phyloP scores from a whole-genome alignment of 2,329 filamentous ascomycete genomes.

The Raffaelea albimanens region DNA sequence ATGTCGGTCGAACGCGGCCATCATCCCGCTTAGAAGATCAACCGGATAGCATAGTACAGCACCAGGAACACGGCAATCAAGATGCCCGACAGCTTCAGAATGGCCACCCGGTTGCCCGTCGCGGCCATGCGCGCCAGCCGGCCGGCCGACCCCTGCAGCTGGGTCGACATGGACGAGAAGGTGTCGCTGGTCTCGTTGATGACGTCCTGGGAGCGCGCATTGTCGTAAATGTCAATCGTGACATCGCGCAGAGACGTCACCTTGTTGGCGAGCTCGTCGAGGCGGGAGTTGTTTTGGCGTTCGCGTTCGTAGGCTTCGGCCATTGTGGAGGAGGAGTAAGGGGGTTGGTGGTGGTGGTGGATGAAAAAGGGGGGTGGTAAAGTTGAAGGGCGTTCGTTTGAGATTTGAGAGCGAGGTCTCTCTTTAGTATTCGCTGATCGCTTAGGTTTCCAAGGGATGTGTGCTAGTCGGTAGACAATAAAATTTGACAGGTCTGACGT shows the following conservation, averaged over 20 bases:
- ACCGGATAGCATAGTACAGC: conserved; percentile 62
- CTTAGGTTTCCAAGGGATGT: no score
- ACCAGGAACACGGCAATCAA: conserved; percentile 63
- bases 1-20: not conserved
- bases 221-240: conserved; percentile 96
- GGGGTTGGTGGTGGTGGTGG: not conserved
- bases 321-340: conserved; percentile 34
- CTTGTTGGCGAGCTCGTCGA: conserved; percentile 84
- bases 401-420: no score
- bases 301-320: conserved; percentile 72
- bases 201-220: conserved; percentile 77
- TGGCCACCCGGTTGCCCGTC: conserved; percentile 80
- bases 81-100: conserved; percentile 82
- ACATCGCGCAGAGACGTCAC: conserved; percentile 87
- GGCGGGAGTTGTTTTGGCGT: conserved; percentile 88
- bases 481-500: no score
- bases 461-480: no score
- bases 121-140: conserved; percentile 85
- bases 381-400: no score
- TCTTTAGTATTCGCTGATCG: no score
- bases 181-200: conserved; percentile 88
- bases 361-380: not conserved
- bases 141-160: conserved; percentile 73
- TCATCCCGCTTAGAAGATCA: conserved; percentile 47
- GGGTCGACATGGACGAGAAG: conserved; percentile 77